These are phyloP conservation scores for Ordospora colligata DNA, from an alignment of 371 early-diverging fungal genomes.

Conservation along the genomic window DNA sequence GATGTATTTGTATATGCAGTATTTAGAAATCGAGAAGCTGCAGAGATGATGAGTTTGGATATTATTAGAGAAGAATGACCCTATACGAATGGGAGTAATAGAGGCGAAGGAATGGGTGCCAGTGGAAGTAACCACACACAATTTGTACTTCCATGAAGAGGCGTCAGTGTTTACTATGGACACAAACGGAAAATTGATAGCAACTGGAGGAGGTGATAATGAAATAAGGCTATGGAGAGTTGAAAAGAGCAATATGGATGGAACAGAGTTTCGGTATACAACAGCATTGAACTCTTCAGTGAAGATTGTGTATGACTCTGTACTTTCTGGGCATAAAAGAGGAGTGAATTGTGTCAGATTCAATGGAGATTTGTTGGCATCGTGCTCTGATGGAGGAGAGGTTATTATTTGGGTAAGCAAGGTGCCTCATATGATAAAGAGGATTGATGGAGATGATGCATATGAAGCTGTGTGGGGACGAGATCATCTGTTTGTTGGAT, in stretches of 20 bases:
- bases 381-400: slow-evolving; percentile 55
- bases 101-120: background rate
- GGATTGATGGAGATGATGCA: slow-evolving; percentile 53
- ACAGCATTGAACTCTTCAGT: slow-evolving; percentile 45
- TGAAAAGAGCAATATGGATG: background rate
- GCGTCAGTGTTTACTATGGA: slow-evolving; percentile 54
- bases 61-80: too few species aligned
- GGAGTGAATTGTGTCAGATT: slow-evolving; percentile 57
- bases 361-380: slow-evolving; percentile 40
- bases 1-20: background rate
- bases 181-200: slow-evolving; percentile 33
- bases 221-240: slow-evolving; percentile 57
- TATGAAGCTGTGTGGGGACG: slow-evolving; percentile 55
- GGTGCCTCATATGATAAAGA: slow-evolving; percentile 26
- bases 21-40: too few species aligned
- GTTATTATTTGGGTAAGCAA: slow-evolving; percentile 38
- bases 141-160: slow-evolving; percentile 59
- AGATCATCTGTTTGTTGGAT: slow-evolving; percentile 34
- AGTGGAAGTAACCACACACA: slow-evolving; percentile 56
- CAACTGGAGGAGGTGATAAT: slow-evolving; percentile 58
- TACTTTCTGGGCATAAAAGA: slow-evolving; percentile 45
- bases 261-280: slow-evolving; percentile 31
- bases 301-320: slow-evolving; percentile 34
- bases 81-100: background rate
- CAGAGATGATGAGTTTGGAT: too few species aligned